Evolutionary conservation across 78 protist species (phyloP).

Genomic region (slime mould (Dictyostelium discoideum)): dicty_2.7 NC_007088.5:6447501-6448000

Average conservation of each 20-base stretch:
- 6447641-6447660: not conserved
- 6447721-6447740: constrained; percentile 4
- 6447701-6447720: not conserved
- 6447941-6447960: not conserved
- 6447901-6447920: not conserved
- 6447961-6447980: not conserved
- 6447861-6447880: not conserved
- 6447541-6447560: not conserved
- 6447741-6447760: not conserved
- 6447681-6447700: not conserved
- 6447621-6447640: not conserved
- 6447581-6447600: not conserved
- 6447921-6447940: not conserved
- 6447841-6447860: too few species aligned
- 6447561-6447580: constrained; percentile 24
- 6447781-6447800: too few species aligned
- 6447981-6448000: not conserved
- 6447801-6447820: not conserved
- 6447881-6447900: not conserved
- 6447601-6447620: not conserved
- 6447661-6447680: not conserved
- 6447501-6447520: constrained; percentile 1
- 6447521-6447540: constrained; percentile 22
- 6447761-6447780: not conserved
- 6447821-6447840: not conserved